phyloP scores from a whole-genome alignment of 139 green algal genomes.

The Ulvella scutata region DNA sequence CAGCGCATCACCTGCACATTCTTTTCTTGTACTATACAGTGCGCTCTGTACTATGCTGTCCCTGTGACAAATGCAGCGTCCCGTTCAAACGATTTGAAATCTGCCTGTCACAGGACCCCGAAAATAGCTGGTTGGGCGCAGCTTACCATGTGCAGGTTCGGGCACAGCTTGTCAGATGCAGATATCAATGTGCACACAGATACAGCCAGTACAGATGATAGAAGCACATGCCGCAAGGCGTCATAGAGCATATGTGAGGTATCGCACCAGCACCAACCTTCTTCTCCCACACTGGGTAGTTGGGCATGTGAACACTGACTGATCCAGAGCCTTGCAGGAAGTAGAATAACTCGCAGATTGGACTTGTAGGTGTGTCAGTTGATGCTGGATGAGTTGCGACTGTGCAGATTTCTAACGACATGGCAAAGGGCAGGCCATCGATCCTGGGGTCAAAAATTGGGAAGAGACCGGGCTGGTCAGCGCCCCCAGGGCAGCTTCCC shows the following conservation, averaged over 20 bases:
- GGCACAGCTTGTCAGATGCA: background rate
- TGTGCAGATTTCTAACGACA: background rate
- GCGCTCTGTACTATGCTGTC: too few relatives aligned
- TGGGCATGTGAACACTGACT: background rate
- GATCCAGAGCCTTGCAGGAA: background rate
- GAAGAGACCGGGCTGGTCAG: too few relatives aligned
- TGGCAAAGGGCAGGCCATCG: background rate
- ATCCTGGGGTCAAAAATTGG: background rate
- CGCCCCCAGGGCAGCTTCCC: too few relatives aligned
- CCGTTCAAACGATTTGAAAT: too few relatives aligned
- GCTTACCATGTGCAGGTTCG: background rate
- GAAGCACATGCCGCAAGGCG: too few relatives aligned
- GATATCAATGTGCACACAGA: background rate
- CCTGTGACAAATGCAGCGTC: too few relatives aligned
- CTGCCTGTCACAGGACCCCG: too few relatives aligned
- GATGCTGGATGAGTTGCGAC: too few relatives aligned
- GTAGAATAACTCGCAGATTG: background rate
- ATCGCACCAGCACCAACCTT: background rate
- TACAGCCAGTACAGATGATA: too few relatives aligned
- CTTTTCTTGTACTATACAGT: too few relatives aligned
- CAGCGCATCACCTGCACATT: too few relatives aligned
- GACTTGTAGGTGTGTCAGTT: background rate
- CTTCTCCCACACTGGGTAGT: background rate
- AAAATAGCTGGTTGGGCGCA: background rate
- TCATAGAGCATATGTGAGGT: too few relatives aligned